phyloP scores from a whole-genome alignment of 2,329 filamentous ascomycete genomes.

The Arthroderma sp. region DNA sequence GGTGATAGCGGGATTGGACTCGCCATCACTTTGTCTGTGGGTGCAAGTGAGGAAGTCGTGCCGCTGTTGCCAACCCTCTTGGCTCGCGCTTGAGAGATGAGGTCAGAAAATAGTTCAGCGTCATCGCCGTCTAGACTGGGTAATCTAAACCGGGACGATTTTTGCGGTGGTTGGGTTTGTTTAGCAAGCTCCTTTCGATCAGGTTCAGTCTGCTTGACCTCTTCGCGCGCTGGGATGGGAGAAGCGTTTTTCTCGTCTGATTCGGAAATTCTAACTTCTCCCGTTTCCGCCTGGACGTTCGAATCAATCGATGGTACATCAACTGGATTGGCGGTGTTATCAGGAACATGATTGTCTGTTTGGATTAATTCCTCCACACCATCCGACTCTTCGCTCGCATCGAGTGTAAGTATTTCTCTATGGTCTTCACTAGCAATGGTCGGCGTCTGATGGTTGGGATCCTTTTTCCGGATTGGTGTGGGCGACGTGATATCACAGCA shows the following conservation, averaged over 20 bases:
- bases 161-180: constrained; percentile 16
- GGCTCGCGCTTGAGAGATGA: constrained; percentile 28
- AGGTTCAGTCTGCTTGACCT: constrained; percentile 1
- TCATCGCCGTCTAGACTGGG: constrained; percentile 27
- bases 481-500: too few species aligned
- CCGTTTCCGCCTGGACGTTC: neutral
- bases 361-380: too few species aligned
- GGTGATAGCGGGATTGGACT: neutral
- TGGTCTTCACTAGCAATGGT: neutral
- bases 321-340: too few species aligned
- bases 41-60: neutral
- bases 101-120: constrained; percentile 26
- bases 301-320: neutral
- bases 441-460: neutral
- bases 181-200: constrained; percentile 1
- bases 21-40: neutral
- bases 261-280: neutral
- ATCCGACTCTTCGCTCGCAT: too few species aligned
- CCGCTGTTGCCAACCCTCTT: constrained; percentile 22
- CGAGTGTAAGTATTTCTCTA: neutral
- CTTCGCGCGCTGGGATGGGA: neutral
- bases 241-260: neutral
- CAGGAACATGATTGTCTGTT: too few species aligned
- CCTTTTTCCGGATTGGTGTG: neutral
- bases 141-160: constrained; percentile 24